phyloP scores from a whole-genome alignment of 129 eudicot genomes.

The Flaveria trinervia region DNA sequence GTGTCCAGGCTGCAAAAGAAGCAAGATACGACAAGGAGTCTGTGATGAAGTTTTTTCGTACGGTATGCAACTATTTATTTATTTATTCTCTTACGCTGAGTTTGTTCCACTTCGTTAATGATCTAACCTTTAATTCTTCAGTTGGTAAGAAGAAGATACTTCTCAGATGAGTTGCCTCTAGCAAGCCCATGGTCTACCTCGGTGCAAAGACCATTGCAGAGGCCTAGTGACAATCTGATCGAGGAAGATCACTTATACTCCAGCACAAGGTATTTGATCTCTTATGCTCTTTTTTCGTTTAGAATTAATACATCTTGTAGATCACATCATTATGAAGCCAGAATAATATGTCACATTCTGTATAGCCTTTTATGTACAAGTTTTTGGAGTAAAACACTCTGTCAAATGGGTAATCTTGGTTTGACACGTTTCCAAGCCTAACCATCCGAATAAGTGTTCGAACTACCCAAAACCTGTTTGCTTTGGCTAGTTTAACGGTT shows the following conservation, averaged over 20 bases:
- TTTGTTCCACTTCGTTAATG: background rate
- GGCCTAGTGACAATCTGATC: constrained; percentile 52
- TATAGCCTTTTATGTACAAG: too few relatives aligned
- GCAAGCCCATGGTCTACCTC: constrained; percentile 75
- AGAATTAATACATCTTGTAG: too few relatives aligned
- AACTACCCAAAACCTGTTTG: background rate
- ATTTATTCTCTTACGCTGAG: background rate
- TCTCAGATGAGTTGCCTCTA: constrained; percentile 79
- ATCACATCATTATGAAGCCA: too few relatives aligned
- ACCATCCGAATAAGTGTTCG: too few relatives aligned
- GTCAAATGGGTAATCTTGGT: too few relatives aligned
- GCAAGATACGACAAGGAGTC: constrained; percentile 98
- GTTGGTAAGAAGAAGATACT: constrained; percentile 97
- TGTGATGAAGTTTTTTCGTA: constrained; percentile 76
- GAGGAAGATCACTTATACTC: constrained; percentile 63
- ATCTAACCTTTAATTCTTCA: constrained; percentile 30
- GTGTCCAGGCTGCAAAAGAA: constrained; percentile 86
- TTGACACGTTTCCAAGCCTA: too few relatives aligned
- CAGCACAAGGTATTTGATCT: constrained; percentile 52
- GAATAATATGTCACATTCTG: too few relatives aligned
- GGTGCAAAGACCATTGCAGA: constrained; percentile 44
- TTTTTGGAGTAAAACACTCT: too few relatives aligned
- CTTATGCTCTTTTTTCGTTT: background rate
- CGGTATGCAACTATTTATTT: constrained; percentile 45
- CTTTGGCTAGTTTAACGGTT: background rate